phyloP scores from a whole-genome alignment of 257 asterid genomes.

The Nicotiana otophora region DNA sequence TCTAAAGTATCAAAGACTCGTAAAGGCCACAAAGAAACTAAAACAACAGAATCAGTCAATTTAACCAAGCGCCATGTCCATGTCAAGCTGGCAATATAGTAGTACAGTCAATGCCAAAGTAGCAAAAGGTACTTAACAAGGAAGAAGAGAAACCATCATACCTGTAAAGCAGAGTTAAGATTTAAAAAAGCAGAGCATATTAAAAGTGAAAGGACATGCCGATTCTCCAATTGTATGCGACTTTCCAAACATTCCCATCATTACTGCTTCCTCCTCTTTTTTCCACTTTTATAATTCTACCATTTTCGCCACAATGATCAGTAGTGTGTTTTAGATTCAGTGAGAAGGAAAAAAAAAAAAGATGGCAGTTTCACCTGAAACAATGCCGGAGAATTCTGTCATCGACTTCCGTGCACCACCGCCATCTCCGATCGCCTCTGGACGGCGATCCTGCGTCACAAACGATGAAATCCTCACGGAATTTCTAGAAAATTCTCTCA shows the following conservation, averaged over 20 bases:
- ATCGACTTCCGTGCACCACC: constrained; percentile 87
- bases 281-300: background rate
- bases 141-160: constrained; percentile 15
- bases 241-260: constrained; percentile 63
- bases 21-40: background rate
- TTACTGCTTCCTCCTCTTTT: constrained; percentile 49
- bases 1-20: background rate
- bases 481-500: constrained; percentile 55
- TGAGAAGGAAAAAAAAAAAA: background rate
- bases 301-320: background rate
- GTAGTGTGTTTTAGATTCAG: background rate
- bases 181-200: constrained; percentile 23
- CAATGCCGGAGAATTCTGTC: constrained; percentile 29
- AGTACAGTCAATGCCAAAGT: background rate
- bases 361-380: constrained; percentile 48
- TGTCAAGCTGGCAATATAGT: background rate
- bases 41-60: background rate
- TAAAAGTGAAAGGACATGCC: constrained; percentile 29
- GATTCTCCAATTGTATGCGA: constrained; percentile 41
- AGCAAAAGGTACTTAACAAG: background rate
- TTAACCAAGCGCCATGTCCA: background rate
- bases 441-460: constrained; percentile 45
- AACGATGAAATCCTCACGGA: constrained; percentile 66
- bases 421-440: constrained; percentile 83
- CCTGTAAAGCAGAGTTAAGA: constrained; percentile 65